Evolutionary conservation across 1,284 basidiomycete genomes (phyloP).

Genomic region (Ganoderma lingzhi): DNA sequence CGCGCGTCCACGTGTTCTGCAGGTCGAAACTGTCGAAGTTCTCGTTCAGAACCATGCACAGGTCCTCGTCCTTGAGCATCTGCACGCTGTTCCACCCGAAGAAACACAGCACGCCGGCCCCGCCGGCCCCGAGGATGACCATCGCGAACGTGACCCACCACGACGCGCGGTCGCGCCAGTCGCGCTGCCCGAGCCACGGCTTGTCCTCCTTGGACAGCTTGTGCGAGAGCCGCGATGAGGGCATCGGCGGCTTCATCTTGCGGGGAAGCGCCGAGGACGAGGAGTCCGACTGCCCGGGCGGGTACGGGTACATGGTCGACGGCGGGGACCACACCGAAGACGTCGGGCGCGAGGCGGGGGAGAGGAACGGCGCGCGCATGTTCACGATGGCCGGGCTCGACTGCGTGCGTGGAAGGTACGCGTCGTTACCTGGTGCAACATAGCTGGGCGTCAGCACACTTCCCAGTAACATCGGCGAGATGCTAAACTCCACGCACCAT

Average conservation of each 20-base stretch:
- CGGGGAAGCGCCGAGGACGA: constrained; percentile 44
- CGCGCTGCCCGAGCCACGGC: constrained; percentile 65
- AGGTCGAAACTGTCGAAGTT: constrained; percentile 65
- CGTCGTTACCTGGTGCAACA: constrained; percentile 27
- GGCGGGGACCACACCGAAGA: constrained; percentile 70
- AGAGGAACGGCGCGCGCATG: constrained; percentile 75
- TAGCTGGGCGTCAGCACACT: constrained; percentile 16
- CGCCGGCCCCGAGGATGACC: constrained; percentile 53
- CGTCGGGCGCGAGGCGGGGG: constrained; percentile 67
- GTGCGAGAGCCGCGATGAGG: constrained; percentile 54
- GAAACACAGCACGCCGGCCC: constrained; percentile 57
- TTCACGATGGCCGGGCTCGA: constrained; percentile 46
- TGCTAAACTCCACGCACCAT: not conserved
- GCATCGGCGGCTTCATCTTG: constrained; percentile 53
- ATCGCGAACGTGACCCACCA: constrained; percentile 65
- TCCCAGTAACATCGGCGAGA: not conserved
- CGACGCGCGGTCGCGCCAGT: constrained; percentile 58
- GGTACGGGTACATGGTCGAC: constrained; percentile 45
- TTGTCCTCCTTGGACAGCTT: constrained; percentile 63
- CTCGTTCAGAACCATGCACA: constrained; percentile 78
- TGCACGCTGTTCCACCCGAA: constrained; percentile 54
- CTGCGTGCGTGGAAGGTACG: constrained; percentile 46
- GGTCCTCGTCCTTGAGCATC: constrained; percentile 46
- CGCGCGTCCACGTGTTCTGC: constrained; percentile 65
- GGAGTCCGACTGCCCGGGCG: constrained; percentile 41